Evolutionary conservation across 331 rosid genomes (phyloP).

Genomic region (Rosa hybrid): DNA sequence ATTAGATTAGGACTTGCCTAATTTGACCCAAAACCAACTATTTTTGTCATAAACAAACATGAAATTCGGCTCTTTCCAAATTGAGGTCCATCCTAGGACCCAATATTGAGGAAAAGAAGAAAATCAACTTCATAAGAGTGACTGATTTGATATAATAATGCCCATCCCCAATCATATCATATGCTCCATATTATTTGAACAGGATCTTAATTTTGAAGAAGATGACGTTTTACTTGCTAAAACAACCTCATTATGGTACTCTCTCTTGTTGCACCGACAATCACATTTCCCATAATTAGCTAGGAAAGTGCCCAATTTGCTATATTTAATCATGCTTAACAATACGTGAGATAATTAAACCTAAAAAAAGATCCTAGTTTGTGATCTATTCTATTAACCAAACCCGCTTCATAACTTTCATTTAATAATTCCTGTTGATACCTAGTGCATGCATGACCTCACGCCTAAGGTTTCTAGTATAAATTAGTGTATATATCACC

Average conservation of each 20-base stretch:
- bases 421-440: background rate
- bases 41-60: background rate
- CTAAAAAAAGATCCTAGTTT: background rate
- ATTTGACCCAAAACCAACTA: background rate
- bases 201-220: background rate
- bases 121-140: background rate
- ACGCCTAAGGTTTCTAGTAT: background rate
- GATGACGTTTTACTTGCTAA: conserved; percentile 15
- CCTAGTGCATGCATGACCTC: background rate
- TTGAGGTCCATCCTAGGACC: background rate
- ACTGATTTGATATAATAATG: background rate
- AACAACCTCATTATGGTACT: background rate
- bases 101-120: background rate
- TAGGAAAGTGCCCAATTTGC: background rate
- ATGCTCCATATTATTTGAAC: background rate
- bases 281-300: background rate
- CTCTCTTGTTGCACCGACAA: conserved; percentile 12
- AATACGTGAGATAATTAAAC: background rate
- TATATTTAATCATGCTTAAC: background rate
- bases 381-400: background rate
- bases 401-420: background rate
- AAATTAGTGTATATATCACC: background rate
- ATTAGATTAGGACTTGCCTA: background rate
- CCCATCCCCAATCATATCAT: background rate
- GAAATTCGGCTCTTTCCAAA: background rate